phyloP scores from a whole-genome alignment of 306 rosid genomes.

The Lotus japonicus region DNA sequence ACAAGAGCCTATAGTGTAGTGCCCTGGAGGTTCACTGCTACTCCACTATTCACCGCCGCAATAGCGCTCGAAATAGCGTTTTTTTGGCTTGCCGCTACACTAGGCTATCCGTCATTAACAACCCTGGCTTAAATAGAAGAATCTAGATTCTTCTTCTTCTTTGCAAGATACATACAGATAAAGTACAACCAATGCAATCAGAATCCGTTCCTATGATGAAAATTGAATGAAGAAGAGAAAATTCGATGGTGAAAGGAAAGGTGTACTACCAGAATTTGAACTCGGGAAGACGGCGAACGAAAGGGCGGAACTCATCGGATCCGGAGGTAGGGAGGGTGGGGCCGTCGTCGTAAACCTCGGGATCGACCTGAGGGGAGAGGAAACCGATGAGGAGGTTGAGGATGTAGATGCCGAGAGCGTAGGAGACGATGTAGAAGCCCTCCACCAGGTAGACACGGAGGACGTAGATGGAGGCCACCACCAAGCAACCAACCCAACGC shows the following conservation, averaged over 20 bases:
- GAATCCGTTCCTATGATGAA: too few species aligned
- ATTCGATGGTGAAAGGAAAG: not conserved
- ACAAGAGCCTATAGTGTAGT: too few species aligned
- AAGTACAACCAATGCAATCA: not conserved
- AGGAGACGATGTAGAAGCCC: slow-evolving; percentile 94
- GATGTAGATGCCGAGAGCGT: slow-evolving; percentile 85
- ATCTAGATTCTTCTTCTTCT: not conserved
- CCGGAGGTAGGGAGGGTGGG: slow-evolving; percentile 82
- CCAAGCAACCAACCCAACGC: slow-evolving; percentile 70
- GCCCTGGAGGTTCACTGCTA: too few species aligned
- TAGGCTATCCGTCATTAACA: too few species aligned
- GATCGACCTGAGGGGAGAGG: slow-evolving; percentile 96
- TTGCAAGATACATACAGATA: not conserved
- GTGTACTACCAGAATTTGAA: slow-evolving; percentile 87
- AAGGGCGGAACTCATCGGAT: slow-evolving; percentile 94
- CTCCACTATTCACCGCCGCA: too few species aligned
- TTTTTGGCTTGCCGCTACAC: too few species aligned
- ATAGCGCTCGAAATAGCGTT: too few species aligned
- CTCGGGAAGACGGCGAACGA: slow-evolving; percentile 95
- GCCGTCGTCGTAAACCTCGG: slow-evolving; percentile 67
- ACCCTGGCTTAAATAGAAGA: too few species aligned
- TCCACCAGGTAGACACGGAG: slow-evolving; percentile 69
- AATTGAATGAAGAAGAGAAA: not conserved
- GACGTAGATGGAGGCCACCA: slow-evolving; percentile 48
- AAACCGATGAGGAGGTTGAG: slow-evolving; percentile 90